These are phyloP conservation scores for Trametes cinnabarina DNA, from an alignment of 768 basidiomycete genomes.

Conservation along the genomic window DNA sequence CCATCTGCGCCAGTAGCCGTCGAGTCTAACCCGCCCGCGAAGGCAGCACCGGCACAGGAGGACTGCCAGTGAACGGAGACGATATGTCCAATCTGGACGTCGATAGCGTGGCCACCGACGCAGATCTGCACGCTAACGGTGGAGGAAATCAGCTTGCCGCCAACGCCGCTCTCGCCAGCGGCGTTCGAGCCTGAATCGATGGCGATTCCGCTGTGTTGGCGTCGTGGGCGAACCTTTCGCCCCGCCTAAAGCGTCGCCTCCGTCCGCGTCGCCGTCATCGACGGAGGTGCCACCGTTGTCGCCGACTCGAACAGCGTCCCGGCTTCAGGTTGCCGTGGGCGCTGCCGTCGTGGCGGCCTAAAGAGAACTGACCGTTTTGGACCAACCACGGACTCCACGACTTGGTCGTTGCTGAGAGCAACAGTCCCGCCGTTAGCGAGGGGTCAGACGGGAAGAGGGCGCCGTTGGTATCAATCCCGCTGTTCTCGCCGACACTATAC, in stretches of 20 bases:
- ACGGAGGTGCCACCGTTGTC: background rate
- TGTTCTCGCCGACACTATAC: background rate
- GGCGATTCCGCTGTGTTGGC: background rate
- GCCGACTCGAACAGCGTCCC: background rate
- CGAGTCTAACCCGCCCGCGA: no score
- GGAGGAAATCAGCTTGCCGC: background rate
- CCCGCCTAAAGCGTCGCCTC: background rate
- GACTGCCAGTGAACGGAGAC: constrained; percentile 1
- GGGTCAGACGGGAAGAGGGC: background rate
- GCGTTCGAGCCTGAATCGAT: background rate
- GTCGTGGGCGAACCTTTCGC: no score
- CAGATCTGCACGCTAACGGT: background rate
- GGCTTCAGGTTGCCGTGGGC: background rate
- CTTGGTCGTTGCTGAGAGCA: background rate
- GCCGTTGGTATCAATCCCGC: background rate
- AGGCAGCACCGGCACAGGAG: background rate
- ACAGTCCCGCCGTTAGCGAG: constrained; percentile 1
- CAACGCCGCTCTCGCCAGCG: background rate
- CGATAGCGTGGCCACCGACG: constrained; percentile 4
- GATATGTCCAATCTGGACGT: background rate
- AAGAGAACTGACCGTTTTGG: background rate
- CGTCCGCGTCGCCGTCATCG: background rate
- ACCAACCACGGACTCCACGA: background rate
- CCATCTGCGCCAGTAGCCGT: background rate
- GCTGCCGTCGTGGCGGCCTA: background rate